phyloP scores from a whole-genome alignment of 2,329 filamentous ascomycete species.

The Didymella sp. region DNA sequence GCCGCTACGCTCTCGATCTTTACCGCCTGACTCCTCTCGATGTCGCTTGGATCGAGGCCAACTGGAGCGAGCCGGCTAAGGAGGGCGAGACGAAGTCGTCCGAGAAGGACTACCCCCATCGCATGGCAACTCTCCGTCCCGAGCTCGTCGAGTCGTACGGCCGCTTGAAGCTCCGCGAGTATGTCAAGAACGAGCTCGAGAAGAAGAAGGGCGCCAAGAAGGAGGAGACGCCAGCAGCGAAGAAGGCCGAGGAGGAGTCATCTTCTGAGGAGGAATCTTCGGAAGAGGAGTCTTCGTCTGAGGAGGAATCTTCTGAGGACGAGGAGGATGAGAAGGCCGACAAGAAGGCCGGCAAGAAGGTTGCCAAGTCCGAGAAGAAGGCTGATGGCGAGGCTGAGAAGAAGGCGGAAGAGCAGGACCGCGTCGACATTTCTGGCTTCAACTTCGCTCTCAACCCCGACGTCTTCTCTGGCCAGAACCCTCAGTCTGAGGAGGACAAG shows the following conservation, averaged over 20 bases:
- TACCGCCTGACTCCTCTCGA: conserved; percentile 95
- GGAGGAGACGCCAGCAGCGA: conserved; percentile 50
- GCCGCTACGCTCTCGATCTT: conserved; percentile 96
- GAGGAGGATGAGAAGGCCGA: conserved; percentile 64
- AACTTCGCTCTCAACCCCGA: conserved; percentile 91
- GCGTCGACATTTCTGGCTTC: conserved; percentile 87
- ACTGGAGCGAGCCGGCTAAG: conserved; percentile 55
- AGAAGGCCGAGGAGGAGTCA: conserved; percentile 47
- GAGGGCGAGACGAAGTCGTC: conserved; percentile 58
- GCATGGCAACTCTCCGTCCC: conserved; percentile 91
- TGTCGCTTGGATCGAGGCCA: conserved; percentile 86
- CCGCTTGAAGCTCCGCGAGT: conserved; percentile 85
- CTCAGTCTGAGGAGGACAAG: conserved; percentile 91
- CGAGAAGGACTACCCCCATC: conserved; percentile 78
- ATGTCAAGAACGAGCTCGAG: conserved; percentile 76
- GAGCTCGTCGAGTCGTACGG: conserved; percentile 89
- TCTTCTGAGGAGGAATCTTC: conserved; percentile 23
- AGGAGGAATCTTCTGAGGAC: conserved; percentile 41
- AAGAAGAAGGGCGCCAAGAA: conserved; percentile 48
- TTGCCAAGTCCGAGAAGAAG: conserved; percentile 30
- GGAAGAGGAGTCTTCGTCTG: conserved; percentile 34
- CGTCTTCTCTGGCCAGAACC: conserved; percentile 89
- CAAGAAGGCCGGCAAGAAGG: conserved; percentile 26
- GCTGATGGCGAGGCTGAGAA: conserved; percentile 25
- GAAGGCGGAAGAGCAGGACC: conserved; percentile 61